Conservation (phyloP, 2,329 filamentous ascomycete genomes). For the Aureobasidium sp. region DNA sequence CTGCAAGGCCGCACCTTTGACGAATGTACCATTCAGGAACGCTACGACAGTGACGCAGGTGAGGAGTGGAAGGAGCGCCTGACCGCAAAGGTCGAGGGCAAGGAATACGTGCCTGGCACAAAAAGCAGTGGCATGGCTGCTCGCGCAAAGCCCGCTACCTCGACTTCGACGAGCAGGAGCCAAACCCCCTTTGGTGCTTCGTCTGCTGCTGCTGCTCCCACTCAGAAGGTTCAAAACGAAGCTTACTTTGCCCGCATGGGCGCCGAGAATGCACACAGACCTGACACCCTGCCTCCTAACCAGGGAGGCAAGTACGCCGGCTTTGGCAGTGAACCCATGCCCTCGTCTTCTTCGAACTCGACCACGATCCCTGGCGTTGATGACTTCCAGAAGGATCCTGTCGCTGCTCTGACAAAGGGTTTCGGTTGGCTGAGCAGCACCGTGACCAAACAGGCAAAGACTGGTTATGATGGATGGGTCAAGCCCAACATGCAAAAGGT, state of each 20-base stretch:
- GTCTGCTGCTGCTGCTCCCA: conserved; percentile 20
- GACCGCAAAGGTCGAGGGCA: conserved; percentile 76
- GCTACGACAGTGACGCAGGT: conserved; percentile 81
- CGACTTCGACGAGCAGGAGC: conserved; percentile 20
- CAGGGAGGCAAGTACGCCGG: conserved; percentile 90
- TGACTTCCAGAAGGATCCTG: conserved; percentile 83
- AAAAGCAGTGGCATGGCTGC: conserved; percentile 15
- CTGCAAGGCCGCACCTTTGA: conserved; percentile 55
- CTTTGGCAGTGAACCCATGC: conserved; percentile 70
- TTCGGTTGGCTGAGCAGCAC: conserved; percentile 90
- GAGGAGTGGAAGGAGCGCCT: conserved; percentile 94
- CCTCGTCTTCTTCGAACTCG: conserved; percentile 32
- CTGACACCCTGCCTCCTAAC: conserved; percentile 67
- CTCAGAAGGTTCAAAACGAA: conserved; percentile 60
- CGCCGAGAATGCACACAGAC: conserved; percentile 66
- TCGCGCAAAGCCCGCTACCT: conserved; percentile 19
- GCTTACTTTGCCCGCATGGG: conserved; percentile 84
- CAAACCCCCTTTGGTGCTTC: conserved; percentile 20
- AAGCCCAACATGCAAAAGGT: conserved; percentile 84
- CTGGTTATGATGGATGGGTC: conserved; percentile 82
- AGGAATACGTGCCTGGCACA: conserved; percentile 66
- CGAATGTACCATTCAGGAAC: conserved; percentile 78
- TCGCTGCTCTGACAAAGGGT: conserved; percentile 80
- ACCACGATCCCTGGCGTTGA: conserved; percentile 59
- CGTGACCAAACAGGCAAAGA: conserved; percentile 83